A percentile compares a stretch with the other conserved stretches of the same genome.
Evolutionary conservation across 306 rosid species (phyloP).

Genomic region (Ammopiptanthus mongolicus): DNA sequence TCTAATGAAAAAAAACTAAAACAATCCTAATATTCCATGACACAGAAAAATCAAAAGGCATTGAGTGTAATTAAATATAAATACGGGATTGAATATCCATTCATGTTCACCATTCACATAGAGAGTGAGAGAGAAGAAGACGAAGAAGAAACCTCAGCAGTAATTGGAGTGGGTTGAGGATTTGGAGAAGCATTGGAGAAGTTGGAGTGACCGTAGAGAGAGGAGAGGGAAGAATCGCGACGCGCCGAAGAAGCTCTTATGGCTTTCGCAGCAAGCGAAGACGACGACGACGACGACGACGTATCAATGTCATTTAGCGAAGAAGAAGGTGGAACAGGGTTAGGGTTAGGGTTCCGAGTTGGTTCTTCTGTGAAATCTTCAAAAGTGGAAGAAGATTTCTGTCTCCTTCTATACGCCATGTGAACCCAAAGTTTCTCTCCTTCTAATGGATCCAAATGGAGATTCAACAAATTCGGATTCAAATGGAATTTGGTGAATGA

Average conservation of each 20-base stretch:
- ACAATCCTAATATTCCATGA: neutral
- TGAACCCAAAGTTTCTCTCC: neutral
- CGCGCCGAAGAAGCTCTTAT: conserved; percentile 88
- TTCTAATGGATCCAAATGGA: neutral
- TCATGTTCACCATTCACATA: neutral
- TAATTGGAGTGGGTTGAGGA: conserved; percentile 18
- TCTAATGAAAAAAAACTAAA: no score
- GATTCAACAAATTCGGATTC: neutral
- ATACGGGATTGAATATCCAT: neutral
- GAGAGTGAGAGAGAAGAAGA: neutral
- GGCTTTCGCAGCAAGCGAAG: conserved; percentile 93
- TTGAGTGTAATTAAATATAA: no score
- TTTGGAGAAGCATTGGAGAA: conserved; percentile 27
- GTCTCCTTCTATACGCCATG: conserved; percentile 79
- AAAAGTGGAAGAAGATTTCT: conserved; percentile 29
- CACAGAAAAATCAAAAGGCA: neutral
- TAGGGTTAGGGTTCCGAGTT: conserved; percentile 41
- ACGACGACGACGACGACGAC: conserved; percentile 59
- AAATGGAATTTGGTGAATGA: neutral
- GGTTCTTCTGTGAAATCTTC: neutral
- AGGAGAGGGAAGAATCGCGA: conserved; percentile 83
- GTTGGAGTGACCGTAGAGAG: conserved; percentile 65
- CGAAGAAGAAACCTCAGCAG: conserved; percentile 29
- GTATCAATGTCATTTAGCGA: conserved; percentile 9
- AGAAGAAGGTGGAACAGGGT: conserved; percentile 14